A percentile compares a stretch with the other conserved stretches of the same genome.
Conservation (phyloP, 2,329 filamentous ascomycete species). For the Ceratocystis albifundus region DNA sequence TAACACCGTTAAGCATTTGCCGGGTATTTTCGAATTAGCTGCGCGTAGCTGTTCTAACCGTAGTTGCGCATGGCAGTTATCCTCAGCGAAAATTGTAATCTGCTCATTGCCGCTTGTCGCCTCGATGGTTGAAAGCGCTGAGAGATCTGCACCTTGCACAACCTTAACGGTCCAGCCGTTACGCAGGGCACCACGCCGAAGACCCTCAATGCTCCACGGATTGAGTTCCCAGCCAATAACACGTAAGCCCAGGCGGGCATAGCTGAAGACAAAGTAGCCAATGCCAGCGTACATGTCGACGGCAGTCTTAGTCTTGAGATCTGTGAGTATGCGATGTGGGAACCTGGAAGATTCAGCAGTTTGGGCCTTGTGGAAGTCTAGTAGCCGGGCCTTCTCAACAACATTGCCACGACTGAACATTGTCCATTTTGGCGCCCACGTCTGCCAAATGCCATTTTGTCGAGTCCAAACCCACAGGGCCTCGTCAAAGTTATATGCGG, state of each 20-base stretch:
- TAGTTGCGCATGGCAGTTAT: conserved; percentile 46
- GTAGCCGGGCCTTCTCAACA: conserved; percentile 69
- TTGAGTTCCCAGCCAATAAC: conserved; percentile 88
- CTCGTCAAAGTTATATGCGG: conserved; percentile 43
- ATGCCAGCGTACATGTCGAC: conserved; percentile 88
- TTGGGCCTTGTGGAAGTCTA: conserved; percentile 38
- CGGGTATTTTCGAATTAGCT: conserved; percentile 15
- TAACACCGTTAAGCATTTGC: conserved; percentile 30
- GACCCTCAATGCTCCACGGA: conserved; percentile 72
- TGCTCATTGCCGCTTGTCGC: conserved; percentile 36
- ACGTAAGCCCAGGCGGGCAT: conserved; percentile 56
- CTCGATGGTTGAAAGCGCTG: conserved; percentile 28
- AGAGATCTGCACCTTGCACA: conserved; percentile 35
- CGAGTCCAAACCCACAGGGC: conserved; percentile 70
- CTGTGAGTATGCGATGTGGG: conserved; percentile 6
- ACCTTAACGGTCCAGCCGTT: conserved; percentile 56
- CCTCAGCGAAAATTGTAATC: conserved; percentile 58
- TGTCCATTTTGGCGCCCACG: conserved; percentile 78
- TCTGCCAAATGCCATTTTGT: conserved; percentile 71
- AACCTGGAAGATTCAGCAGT: conserved; percentile 9
- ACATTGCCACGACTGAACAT: conserved; percentile 94
- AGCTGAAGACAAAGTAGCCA: conserved; percentile 85
- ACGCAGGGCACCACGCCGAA: conserved; percentile 59
- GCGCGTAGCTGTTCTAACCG: conserved; percentile 33
- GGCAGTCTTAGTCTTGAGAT: conserved; percentile 30